phyloP scores from a whole-genome alignment of 2,329 filamentous ascomycete species.

The Onygena corvina region DNA sequence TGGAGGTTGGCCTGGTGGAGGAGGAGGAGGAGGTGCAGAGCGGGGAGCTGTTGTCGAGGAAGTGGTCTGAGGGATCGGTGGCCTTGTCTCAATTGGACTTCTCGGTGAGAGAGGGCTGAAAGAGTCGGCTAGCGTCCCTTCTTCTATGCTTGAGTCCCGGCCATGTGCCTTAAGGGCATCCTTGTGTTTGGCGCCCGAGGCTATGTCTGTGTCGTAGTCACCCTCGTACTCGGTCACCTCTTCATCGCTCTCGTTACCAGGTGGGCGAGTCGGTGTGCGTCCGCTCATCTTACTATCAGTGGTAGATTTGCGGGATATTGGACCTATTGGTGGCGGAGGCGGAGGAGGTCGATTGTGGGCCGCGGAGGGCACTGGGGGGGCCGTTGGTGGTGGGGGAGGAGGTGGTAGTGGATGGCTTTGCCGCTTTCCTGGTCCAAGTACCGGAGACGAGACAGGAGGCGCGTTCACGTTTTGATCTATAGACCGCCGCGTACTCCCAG shows the following conservation, averaged over 20 bases:
- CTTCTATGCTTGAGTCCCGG: conserved; percentile 64
- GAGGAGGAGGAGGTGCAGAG: conserved; percentile 47
- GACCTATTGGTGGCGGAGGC: conserved; percentile 46
- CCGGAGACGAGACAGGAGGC: conserved; percentile 20
- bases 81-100: conserved; percentile 29
- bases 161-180: conserved; percentile 77
- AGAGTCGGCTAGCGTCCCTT: conserved; percentile 47
- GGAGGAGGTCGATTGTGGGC: conserved; percentile 52
- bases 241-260: conserved; percentile 54
- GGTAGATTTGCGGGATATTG: conserved; percentile 47
- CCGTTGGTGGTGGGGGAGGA: conserved; percentile 32
- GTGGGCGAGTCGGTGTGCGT: conserved; percentile 35
- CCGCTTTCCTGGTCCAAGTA: conserved; percentile 28
- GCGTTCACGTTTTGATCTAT: not conserved
- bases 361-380: conserved; percentile 32
- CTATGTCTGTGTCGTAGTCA: conserved; percentile 96
- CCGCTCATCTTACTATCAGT: conserved; percentile 38
- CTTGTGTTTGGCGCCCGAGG: conserved; percentile 83
- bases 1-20: conserved; percentile 50
- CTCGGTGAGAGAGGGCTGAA: conserved; percentile 39
- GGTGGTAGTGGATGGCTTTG: conserved; percentile 33
- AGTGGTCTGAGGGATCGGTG: conserved; percentile 41
- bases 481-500: not conserved
- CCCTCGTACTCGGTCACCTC: conserved; percentile 92
- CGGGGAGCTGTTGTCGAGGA: conserved; percentile 46